Conservation (phyloP, 1,284 basidiomycete genomes). For the Cutaneotrichosporon dermatis region DNA sequence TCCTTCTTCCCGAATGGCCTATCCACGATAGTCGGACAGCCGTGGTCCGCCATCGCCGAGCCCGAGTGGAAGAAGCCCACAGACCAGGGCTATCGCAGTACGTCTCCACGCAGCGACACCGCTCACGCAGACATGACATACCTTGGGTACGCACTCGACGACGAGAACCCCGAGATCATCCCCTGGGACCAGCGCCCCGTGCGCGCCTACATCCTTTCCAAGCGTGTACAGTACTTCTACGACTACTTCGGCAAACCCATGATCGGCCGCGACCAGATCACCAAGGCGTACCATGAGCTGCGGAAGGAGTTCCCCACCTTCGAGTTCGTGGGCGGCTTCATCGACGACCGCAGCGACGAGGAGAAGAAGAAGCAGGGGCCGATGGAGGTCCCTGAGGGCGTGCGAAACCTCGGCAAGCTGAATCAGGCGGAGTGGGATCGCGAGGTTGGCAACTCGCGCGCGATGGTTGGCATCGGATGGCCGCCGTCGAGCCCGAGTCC, state of each 20-base stretch:
- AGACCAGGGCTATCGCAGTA: neutral
- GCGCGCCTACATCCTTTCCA: conserved; percentile 25
- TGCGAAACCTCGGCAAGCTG: conserved; percentile 22
- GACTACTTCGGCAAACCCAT: conserved; percentile 8
- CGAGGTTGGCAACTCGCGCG: conserved; percentile 14
- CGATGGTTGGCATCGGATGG: conserved; percentile 24
- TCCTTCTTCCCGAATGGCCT: conserved; percentile 21
- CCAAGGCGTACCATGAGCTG: conserved; percentile 19
- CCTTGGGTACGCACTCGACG: conserved; percentile 15
- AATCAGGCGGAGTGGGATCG: conserved; percentile 10
- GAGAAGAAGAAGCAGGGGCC: conserved; percentile 3
- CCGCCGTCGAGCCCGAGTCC: conserved; percentile 22
- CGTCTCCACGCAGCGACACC: neutral
- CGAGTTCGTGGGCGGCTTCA: conserved; percentile 23
- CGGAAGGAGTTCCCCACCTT: conserved; percentile 24
- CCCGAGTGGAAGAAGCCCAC: neutral
- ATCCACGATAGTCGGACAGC: conserved; percentile 16
- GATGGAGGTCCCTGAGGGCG: conserved; percentile 13
- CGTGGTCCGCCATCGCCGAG: conserved; percentile 18
- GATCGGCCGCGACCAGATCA: conserved; percentile 7
- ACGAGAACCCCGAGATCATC: neutral
- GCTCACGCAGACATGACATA: conserved; percentile 1
- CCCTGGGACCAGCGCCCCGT: conserved; percentile 15
- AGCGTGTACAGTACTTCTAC: conserved; percentile 24
- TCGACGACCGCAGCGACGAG: conserved; percentile 13